Base-by-base conservation (phyloP, 139 green algal genomes). In the Prasinococcaceae sp. region DNA sequence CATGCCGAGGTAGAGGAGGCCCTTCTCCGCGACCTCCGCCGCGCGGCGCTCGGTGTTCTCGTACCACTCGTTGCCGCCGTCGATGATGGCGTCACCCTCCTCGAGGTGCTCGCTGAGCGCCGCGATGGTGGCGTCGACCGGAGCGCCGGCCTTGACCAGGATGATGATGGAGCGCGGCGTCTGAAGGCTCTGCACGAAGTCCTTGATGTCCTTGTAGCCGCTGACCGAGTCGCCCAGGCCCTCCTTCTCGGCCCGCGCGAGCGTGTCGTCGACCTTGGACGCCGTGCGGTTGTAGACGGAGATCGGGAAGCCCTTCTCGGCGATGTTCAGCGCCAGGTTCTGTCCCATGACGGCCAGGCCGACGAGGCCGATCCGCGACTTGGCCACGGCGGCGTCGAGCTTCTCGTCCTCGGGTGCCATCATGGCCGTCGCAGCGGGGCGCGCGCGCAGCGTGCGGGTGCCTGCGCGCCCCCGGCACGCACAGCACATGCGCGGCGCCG, bases 261-360 rank as follows among this genome's bases (percentile, higher is more conserved):
- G 87, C 4, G 76, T 79, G 4, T 79, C 79, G 53, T 97, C 87
- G 0, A 89, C 94, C 78, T 99, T 99, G 27, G 86, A 79, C 27
- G 79, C 75, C 0, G 75, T 82, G 16, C 92, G 73, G 62, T 99
- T 99, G 73, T 80, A 98, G 2, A 98, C 92, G 2, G 81, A 92
- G 50, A 99, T 98, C 8, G 58, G 49, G 67, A 96, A 99, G 2
- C 92, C 92, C 69, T 98, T 97, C 40, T 94, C 83, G 0, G 92
- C 92, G 22, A 99, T 74, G 71, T 99, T 99, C 4, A 99, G 79
- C 1, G 92, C 90, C 47, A 99, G 69, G 57, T 99, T 99, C 87
- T 97, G 90, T 2, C 90, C 92, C 92, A 99, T 99, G 19, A 99
- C 92, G 1, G 92, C 92, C 42, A 99, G 66, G 23, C 92, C 92